These are phyloP conservation scores for Berberis thunbergii DNA, from an alignment of 164 flowering plant genomes.

Conservation along the genomic window DNA sequence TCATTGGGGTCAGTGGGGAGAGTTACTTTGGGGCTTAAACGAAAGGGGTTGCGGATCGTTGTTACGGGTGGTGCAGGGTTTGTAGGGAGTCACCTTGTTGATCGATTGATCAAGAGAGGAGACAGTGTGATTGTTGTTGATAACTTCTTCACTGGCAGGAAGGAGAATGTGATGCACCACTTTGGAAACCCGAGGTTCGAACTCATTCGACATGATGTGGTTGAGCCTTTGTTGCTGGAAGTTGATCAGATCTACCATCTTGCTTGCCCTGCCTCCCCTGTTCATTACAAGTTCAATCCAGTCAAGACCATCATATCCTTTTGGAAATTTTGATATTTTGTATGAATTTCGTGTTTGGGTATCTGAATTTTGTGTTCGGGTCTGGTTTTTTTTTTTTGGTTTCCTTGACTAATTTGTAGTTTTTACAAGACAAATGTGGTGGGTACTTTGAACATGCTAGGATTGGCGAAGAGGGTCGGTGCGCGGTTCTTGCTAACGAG, in stretches of 20 bases:
- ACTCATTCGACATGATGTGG: conserved; percentile 84
- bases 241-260: conserved; percentile 94
- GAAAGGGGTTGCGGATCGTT: conserved; percentile 66
- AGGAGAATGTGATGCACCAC: conserved; percentile 86
- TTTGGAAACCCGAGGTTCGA: conserved; percentile 83
- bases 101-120: conserved; percentile 66
- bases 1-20: conserved; percentile 31
- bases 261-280: conserved; percentile 97
- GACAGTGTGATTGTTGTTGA: conserved; percentile 91
- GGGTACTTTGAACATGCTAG: conserved; percentile 96
- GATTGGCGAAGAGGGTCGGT: conserved; percentile 89
- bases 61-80: conserved; percentile 95
- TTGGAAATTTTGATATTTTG: neutral
- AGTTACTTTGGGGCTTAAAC: conserved; percentile 64
- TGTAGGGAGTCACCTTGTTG: conserved; percentile 86
- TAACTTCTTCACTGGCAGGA: conserved; percentile 86
- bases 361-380: neutral
- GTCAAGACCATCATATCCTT: conserved; percentile 95
- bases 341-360: neutral
- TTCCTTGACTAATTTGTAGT: conserved; percentile 21
- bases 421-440: conserved; percentile 94
- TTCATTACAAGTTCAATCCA: conserved; percentile 88
- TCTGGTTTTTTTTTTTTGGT: neutral
- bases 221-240: conserved; percentile 80
- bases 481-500: conserved; percentile 89